Conservation (phyloP, 1,284 basidiomycete genomes). For the Trichosporon sp. region DNA sequence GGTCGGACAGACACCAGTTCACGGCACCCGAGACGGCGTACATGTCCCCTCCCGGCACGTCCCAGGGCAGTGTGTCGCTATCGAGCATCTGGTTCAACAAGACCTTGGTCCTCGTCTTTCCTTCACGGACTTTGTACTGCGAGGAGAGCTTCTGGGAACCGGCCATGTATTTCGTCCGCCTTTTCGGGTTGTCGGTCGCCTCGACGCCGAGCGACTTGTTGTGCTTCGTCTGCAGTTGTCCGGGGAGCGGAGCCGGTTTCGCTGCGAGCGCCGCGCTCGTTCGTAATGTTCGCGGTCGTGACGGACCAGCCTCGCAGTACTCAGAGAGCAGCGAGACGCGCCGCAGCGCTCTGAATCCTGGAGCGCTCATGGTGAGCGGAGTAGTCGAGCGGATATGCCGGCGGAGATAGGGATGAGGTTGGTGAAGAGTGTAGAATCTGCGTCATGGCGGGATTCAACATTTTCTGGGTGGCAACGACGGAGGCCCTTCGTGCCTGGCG, state of each 20-base stretch:
- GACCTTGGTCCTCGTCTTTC: neutral
- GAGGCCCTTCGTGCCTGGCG: neutral
- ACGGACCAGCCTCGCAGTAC: neutral
- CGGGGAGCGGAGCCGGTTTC: neutral
- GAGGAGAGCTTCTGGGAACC: neutral
- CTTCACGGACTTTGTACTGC: neutral
- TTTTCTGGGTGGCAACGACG: slow-evolving; percentile 12
- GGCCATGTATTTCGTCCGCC: neutral
- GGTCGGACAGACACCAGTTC: neutral
- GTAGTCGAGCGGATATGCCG: neutral
- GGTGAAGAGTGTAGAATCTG: neutral
- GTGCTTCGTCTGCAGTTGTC: neutral
- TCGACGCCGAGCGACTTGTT: neutral
- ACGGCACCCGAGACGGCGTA: neutral
- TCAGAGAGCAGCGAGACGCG: neutral
- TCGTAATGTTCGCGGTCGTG: neutral
- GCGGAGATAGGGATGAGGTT: no score
- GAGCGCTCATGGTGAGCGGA: neutral
- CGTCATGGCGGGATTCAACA: slow-evolving; percentile 12
- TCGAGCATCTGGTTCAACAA: neutral
- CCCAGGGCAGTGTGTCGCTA: neutral
- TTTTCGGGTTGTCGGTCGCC: neutral
- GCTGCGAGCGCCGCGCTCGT: neutral
- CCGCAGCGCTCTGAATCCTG: neutral
- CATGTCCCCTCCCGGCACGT: neutral